Evolutionary conservation across 352 stramenopile genomes (phyloP), one percentile per base, ranked within the genome.

Genomic region (Aphanomyces astaci): DNA sequence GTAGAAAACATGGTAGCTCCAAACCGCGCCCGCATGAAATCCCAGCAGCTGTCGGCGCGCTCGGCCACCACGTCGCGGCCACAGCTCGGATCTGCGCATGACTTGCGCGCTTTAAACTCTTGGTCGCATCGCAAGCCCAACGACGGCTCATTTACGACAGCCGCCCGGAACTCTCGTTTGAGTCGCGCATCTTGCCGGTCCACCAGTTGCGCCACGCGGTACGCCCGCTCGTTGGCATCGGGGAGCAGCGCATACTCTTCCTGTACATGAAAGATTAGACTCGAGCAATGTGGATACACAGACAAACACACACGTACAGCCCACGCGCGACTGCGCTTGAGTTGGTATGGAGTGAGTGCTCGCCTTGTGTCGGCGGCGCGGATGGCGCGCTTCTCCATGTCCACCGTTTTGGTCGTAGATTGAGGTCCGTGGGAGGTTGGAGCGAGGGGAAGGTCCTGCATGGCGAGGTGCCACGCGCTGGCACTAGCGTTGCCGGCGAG

Each of bases 31-130:
- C 63, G 32, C 64, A 71, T 64, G 54, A 60, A 71, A 5, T 45
- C 28, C 64, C 64, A 71, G 39, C 33, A 52, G 11, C 63, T 40
- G 49, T 71, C 64, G 28, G 64, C 64, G 24, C 64, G 64, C 52
- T 54, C 56, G 36, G 49, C 36, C 39, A 71, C 53, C 30, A 66
- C 64, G 11, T 71, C 64, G 36, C 64, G 64, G 7, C 49, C 32
- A 24, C 53, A 71, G 7, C 52, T 66, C n/a, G 64, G n/a, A 49
- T 71, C 64, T 4, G 64, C 64, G 25, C 53, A 64, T 11, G 53
- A 66, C 45, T 71, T 71, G 9, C 64, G n/a, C 28, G 40, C 51
- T 31, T 71, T 71, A 40, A 55, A 71, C 9, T 66, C 39, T n/a
- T 53, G 64, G 46, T 64, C 39, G 28, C 10, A 2, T 5, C 49